Evolutionary conservation across 306 rosid species (phyloP).

Genomic region (Chamaecrista fasciculata): DNA sequence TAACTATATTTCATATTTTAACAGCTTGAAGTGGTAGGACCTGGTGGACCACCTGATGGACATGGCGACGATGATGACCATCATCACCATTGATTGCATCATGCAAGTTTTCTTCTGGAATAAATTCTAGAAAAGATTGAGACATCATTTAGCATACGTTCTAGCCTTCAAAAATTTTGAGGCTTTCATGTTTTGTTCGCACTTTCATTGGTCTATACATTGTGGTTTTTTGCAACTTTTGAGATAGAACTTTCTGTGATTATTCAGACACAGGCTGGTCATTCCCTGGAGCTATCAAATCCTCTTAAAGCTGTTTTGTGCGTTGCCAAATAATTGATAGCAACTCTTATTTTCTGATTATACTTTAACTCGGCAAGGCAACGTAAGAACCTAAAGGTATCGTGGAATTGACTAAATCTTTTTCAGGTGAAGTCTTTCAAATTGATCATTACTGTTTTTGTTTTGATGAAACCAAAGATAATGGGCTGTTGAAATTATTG

Average conservation of each 20-base stretch:
- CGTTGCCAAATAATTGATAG: slow-evolving; percentile 59
- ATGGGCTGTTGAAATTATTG: too few species aligned
- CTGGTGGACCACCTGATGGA: slow-evolving; percentile 90
- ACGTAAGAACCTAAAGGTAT: background rate
- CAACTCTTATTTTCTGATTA: slow-evolving; percentile 28
- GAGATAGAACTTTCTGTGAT: slow-evolving; percentile 42
- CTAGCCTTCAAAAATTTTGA: slow-evolving; percentile 39
- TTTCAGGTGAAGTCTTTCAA: background rate
- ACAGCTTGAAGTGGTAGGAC: slow-evolving; percentile 96
- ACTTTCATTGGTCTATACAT: slow-evolving; percentile 44
- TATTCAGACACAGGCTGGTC: slow-evolving; percentile 41
- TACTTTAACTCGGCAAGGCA: slow-evolving; percentile 34
- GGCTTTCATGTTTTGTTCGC: slow-evolving; percentile 38
- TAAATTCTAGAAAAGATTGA: slow-evolving; percentile 45
- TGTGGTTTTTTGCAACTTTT: slow-evolving; percentile 37
- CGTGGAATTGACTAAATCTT: background rate
- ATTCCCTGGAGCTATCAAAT: slow-evolving; percentile 41
- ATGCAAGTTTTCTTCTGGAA: slow-evolving; percentile 43
- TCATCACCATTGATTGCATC: slow-evolving; percentile 63
- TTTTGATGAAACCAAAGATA: too few species aligned
- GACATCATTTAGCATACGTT: slow-evolving; percentile 48
- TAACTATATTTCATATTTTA: slow-evolving; percentile 29
- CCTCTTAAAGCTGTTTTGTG: slow-evolving; percentile 36
- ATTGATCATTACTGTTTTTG: too few species aligned
- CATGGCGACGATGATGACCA: slow-evolving; percentile 58